Base-by-base conservation (phyloP, 495 filamentous ascomycete species). In the Trichoderma erinaceum region DNA sequence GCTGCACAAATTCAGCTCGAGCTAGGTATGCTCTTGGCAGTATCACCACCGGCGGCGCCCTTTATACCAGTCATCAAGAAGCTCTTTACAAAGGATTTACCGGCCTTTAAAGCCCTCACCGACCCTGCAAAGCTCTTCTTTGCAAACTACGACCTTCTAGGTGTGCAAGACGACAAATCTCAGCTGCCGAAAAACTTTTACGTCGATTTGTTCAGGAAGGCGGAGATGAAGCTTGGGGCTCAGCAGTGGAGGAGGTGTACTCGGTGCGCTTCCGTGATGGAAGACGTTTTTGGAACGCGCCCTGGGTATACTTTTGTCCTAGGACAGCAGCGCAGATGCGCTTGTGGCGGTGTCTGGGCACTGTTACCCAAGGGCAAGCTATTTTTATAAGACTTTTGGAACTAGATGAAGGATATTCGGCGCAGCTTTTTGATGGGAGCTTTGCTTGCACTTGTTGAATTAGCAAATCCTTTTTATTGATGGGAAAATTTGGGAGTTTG, bases 261-360 rank as follows among this genome's bases (percentile, higher is more conserved):
- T 21, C 76, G 88, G 65, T 91, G 89, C 72, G 82, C 80, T 1
- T 80, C 81, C 27, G 80, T 88, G 21, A 89, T 87, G 85, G 88
- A 88, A 75, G 88, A 90, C 74, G 68, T 85, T 15, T 68, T 71
- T 41, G 75, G 66, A 16, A 70, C 74, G 23, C 79, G 76, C 65
- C 77, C 77, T 3, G 78, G 78, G 15, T 76, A 82, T 50, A 76
- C 77, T 43, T 87, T 84, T 76, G 71, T 88, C 67, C 70, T 83
- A 44, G 77, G 79, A 66, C 82, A 83, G 77, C 83, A 86, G 70
- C 73, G 78, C 66, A 74, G 78, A 65, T 88, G 85, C 68, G 76
- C 77, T 65, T 88, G 85, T 69, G 79, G 79, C 3, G 84, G 83
- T 5, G 75, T 75, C 61, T 83, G 83, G 80, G 78, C 77, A 61